Evolutionary conservation across 495 filamentous ascomycete genomes (phyloP).

Genomic region (Penicillium soppii): DNA sequence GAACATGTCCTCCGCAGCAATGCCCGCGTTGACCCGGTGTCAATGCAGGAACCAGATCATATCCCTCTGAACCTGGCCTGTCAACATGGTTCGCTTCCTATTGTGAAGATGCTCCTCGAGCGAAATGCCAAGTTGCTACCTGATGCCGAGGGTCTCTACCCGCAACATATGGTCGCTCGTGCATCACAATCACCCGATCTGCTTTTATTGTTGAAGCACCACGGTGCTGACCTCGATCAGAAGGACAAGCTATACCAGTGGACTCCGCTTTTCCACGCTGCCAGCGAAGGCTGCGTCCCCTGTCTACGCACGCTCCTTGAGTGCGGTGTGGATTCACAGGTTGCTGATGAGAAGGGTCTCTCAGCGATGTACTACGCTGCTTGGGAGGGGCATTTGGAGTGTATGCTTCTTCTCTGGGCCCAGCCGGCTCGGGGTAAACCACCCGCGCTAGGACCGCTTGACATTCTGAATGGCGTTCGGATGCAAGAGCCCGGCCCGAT

Average conservation of each 20-base stretch:
- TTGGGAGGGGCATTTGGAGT: constrained; percentile 95
- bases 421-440: constrained; percentile 25
- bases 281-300: constrained; percentile 90
- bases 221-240: constrained; percentile 91
- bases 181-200: constrained; percentile 79
- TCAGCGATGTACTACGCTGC: constrained; percentile 98
- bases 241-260: constrained; percentile 93
- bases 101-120: constrained; percentile 80
- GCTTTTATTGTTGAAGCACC: constrained; percentile 73
- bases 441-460: constrained; percentile 33
- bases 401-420: constrained; percentile 84
- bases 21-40: constrained; percentile 76
- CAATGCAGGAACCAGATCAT: constrained; percentile 71
- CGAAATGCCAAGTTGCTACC: constrained; percentile 74
- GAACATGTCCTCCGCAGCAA: constrained; percentile 67
- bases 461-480: constrained; percentile 35
- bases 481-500: constrained; percentile 34
- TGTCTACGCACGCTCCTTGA: constrained; percentile 79
- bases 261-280: constrained; percentile 95
- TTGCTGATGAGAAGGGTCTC: constrained; percentile 86
- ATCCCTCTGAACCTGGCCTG: constrained; percentile 93
- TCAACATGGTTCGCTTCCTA: constrained; percentile 80
- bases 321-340: constrained; percentile 68
- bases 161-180: constrained; percentile 94
- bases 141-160: constrained; percentile 94